Percentiles rank a stretch among this genome's conserved stretches.
phyloP scores from a whole-genome alignment of 1,284 basidiomycete species.

The Moesziomyces sp. region DNA sequence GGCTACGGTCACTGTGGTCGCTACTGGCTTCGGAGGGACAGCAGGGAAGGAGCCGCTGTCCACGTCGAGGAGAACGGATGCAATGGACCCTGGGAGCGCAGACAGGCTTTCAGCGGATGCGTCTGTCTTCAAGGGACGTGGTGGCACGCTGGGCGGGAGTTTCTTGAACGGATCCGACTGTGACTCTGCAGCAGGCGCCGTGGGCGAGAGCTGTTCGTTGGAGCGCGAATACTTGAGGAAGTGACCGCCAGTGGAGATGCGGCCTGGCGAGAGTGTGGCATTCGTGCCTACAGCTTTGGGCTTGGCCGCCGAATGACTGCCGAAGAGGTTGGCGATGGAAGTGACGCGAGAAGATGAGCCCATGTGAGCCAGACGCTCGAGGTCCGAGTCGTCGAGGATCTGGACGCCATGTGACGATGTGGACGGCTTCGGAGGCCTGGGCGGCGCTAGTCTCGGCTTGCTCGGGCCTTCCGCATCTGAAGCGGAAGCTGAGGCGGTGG shows the following conservation, averaged over 20 bases:
- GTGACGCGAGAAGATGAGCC: slow-evolving; percentile 27
- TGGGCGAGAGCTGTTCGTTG: slow-evolving; percentile 41
- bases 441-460: slow-evolving; percentile 25
- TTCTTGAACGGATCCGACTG: slow-evolving; percentile 25
- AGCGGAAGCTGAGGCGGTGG: slow-evolving; percentile 30
- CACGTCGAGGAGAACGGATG: slow-evolving; percentile 18
- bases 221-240: slow-evolving; percentile 48
- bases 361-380: slow-evolving; percentile 27
- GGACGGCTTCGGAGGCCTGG: slow-evolving; percentile 34
- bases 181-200: slow-evolving; percentile 1
- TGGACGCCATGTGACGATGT: slow-evolving; percentile 24
- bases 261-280: slow-evolving; percentile 14
- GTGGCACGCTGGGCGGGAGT: slow-evolving; percentile 27
- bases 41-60: slow-evolving; percentile 12
- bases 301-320: slow-evolving; percentile 10
- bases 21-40: neutral
- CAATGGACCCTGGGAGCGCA: slow-evolving; percentile 17
- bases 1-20: neutral
- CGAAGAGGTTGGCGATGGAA: slow-evolving; percentile 36
- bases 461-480: slow-evolving; percentile 31
- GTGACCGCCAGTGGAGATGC: slow-evolving; percentile 22
- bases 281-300: neutral
- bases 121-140: slow-evolving; percentile 35
- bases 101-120: slow-evolving; percentile 29
- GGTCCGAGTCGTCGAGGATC: slow-evolving; percentile 40